These are phyloP conservation scores for Coccomyxa subellipsoidea DNA, from an alignment of 163 green algal genomes.

Conservation along the genomic window DNA sequence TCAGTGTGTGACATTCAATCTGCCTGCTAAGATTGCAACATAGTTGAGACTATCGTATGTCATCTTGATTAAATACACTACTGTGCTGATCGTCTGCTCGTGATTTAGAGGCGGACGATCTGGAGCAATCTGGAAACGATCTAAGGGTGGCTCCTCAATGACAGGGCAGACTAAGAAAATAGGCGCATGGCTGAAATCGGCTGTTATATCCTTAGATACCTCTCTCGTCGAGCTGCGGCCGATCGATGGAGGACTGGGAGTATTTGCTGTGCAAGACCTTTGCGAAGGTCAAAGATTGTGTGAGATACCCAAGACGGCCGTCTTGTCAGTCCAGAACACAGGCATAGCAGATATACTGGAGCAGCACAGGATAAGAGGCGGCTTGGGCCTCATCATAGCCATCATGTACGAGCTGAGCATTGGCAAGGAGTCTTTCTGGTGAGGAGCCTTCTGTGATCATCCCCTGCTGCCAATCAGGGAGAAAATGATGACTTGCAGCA, in stretches of 20 bases:
- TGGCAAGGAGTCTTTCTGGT: background rate
- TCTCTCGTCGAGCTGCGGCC: background rate
- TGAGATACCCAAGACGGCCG: constrained; percentile 64
- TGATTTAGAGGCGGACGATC: too few relatives aligned
- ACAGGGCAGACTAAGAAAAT: background rate
- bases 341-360: constrained; percentile 53
- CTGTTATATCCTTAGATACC: background rate
- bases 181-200: background rate
- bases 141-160: too few relatives aligned
- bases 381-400: constrained; percentile 69
- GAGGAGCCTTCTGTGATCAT: too few relatives aligned
- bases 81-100: too few relatives aligned
- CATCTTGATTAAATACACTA: too few relatives aligned
- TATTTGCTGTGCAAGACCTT: constrained; percentile 31
- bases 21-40: too few relatives aligned
- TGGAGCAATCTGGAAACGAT: too few relatives aligned
- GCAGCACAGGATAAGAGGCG: constrained; percentile 50
- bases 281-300: constrained; percentile 49
- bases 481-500: background rate
- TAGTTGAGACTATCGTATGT: too few relatives aligned
- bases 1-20: too few relatives aligned
- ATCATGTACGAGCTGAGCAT: constrained; percentile 65
- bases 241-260: background rate
- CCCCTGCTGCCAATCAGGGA: background rate
- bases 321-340: constrained; percentile 59